Evolutionary conservation across 2,329 filamentous ascomycete genomes (phyloP).

Genomic region (Celoporthe dispersa): DNA sequence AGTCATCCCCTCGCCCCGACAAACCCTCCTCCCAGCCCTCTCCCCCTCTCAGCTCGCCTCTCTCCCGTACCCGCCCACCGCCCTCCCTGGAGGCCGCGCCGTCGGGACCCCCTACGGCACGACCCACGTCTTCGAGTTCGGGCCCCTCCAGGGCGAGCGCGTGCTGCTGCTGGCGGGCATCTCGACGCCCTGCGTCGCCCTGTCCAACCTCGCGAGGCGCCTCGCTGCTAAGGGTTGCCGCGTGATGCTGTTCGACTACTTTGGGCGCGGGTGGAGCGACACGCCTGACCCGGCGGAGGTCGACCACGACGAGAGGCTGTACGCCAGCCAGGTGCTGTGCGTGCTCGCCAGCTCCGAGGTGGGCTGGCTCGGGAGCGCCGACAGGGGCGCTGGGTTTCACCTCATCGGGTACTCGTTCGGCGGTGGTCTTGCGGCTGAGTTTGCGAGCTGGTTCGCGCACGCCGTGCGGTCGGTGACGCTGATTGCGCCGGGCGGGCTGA

Average conservation of each 20-base stretch:
- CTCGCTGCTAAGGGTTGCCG: constrained; percentile 71
- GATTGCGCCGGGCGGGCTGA: constrained; percentile 78
- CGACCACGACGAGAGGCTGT: constrained; percentile 75
- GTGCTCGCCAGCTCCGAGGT: constrained; percentile 72
- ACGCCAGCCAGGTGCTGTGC: constrained; percentile 72
- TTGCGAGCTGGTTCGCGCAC: constrained; percentile 72
- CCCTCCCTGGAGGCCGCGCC: constrained; percentile 74
- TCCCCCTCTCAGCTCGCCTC: constrained; percentile 7
- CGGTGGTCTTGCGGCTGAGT: constrained; percentile 76
- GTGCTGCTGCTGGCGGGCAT: constrained; percentile 84
- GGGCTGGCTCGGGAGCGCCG: constrained; percentile 61
- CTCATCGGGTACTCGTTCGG: constrained; percentile 83
- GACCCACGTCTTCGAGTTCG: constrained; percentile 82
- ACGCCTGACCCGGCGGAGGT: constrained; percentile 66
- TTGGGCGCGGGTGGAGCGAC: constrained; percentile 70
- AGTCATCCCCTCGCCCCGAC: constrained; percentile 34
- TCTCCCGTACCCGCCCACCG: constrained; percentile 64
- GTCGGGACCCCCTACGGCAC: constrained; percentile 75
- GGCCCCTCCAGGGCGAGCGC: constrained; percentile 72
- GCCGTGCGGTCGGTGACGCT: constrained; percentile 73
- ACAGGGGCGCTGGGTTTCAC: constrained; percentile 52
- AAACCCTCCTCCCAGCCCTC: constrained; percentile 3
- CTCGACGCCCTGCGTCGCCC: constrained; percentile 77
- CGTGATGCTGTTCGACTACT: constrained; percentile 80
- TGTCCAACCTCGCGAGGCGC: constrained; percentile 68